Conservation (phyloP, 352 stramenopile genomes). For the Phytophthora foliorum region DNA sequence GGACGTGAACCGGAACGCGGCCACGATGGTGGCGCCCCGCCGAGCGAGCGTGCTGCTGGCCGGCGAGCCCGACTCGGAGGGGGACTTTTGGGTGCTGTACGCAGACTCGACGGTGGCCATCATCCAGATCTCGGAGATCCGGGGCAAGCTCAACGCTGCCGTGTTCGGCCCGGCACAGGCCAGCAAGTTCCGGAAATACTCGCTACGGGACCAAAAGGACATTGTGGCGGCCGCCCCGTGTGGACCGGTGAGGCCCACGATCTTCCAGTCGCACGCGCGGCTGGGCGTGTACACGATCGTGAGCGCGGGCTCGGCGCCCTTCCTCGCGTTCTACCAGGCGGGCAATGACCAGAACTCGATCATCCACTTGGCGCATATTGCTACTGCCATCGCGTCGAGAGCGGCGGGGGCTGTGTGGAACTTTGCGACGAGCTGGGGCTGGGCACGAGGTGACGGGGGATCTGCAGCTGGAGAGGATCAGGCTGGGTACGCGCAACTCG, state of each 20-base stretch:
- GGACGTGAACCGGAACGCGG: conserved; percentile 55
- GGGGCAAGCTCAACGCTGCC: conserved; percentile 56
- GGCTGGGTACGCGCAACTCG: conserved; percentile 39
- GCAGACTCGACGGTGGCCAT: conserved; percentile 82
- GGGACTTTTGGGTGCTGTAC: conserved; percentile 85
- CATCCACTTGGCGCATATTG: conserved; percentile 88
- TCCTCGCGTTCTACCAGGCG: conserved; percentile 86
- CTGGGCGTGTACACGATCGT: conserved; percentile 81
- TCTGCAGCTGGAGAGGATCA: conserved; percentile 17
- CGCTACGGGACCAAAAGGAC: conserved; percentile 74
- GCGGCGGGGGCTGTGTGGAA: conserved; percentile 84
- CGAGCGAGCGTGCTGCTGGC: conserved; percentile 41
- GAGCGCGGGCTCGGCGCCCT: conserved; percentile 69
- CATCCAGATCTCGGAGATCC: conserved; percentile 73
- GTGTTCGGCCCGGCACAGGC: conserved; percentile 74
- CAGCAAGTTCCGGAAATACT: conserved; percentile 87
- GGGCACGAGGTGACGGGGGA: conserved; percentile 33
- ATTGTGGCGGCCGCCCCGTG: conserved; percentile 71
- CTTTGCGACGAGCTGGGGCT: conserved; percentile 88
- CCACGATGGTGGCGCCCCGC: conserved; percentile 40
- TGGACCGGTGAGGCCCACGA: conserved; percentile 68
- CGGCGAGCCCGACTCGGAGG: conserved; percentile 38
- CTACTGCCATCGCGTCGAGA: conserved; percentile 78
- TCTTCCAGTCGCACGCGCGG: conserved; percentile 86
- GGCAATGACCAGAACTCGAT: conserved; percentile 90